Evolutionary conservation across 2,329 filamentous ascomycete genomes (phyloP).

Genomic region (Ceratocystis eucalypticola): DNA sequence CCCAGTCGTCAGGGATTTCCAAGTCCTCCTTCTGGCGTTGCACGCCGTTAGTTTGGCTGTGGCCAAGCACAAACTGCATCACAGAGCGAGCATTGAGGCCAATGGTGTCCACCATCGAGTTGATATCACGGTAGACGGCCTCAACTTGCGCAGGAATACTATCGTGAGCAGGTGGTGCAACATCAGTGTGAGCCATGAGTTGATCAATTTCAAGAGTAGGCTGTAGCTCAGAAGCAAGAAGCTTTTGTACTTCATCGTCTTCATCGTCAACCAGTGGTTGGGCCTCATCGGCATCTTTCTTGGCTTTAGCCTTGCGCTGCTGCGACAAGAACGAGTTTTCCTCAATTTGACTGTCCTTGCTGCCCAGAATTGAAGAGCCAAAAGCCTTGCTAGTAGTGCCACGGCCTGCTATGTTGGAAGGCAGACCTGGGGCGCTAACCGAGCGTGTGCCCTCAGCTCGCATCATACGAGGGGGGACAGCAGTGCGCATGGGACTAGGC

Average conservation of each 20-base stretch:
- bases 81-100: constrained; percentile 68
- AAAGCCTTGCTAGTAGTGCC: neutral
- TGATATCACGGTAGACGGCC: constrained; percentile 64
- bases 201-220: constrained; percentile 51
- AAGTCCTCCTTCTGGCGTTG: constrained; percentile 53
- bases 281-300: constrained; percentile 43
- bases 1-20: constrained; percentile 54
- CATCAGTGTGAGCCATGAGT: constrained; percentile 51
- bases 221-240: constrained; percentile 46
- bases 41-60: constrained; percentile 39
- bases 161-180: constrained; percentile 39
- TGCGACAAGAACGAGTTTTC: constrained; percentile 38
- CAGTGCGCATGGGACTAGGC: constrained; percentile 54
- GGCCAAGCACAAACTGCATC: constrained; percentile 51
- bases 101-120: constrained; percentile 87
- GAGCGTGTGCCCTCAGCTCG: constrained; percentile 40
- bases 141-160: constrained; percentile 51
- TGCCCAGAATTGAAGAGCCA: constrained; percentile 18
- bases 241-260: constrained; percentile 51
- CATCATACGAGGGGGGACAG: constrained; percentile 38
- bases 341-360: constrained; percentile 27
- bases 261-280: constrained; percentile 52
- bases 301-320: constrained; percentile 39
- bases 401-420: neutral
- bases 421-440: constrained; percentile 38